Percentiles rank a stretch among this genome's conserved stretches.
phyloP scores from a whole-genome alignment of 306 rosid genomes.

The Cicer bijugum region DNA sequence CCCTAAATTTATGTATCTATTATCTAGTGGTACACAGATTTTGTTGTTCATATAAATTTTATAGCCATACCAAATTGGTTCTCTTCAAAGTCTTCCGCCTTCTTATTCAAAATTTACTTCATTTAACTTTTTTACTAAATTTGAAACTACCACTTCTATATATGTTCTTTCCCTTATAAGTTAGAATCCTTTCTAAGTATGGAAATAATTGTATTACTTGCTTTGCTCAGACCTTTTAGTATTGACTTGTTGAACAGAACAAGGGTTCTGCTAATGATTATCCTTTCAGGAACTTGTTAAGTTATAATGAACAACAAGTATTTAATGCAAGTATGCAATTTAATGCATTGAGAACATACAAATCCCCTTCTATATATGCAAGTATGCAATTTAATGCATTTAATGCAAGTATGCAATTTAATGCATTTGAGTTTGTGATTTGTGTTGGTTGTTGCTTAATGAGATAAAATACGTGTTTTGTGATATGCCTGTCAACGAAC shows the following conservation, averaged over 20 bases:
- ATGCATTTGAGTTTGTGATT: too few relatives aligned
- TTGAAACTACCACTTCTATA: constrained; percentile 35
- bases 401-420: too few relatives aligned
- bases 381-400: too few relatives aligned
- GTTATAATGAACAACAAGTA: not conserved
- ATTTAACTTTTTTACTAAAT: not conserved
- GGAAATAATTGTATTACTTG: constrained; percentile 17
- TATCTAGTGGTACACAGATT: not conserved
- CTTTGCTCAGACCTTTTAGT: constrained; percentile 33
- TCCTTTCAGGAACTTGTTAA: not conserved
- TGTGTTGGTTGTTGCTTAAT: too few relatives aligned
- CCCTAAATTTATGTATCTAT: not conserved
- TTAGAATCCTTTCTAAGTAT: constrained; percentile 14
- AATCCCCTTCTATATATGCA: too few relatives aligned
- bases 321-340: constrained; percentile 11
- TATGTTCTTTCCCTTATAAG: constrained; percentile 3
- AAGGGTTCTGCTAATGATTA: constrained; percentile 14
- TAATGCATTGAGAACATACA: constrained; percentile 12
- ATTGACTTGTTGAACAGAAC: constrained; percentile 6
- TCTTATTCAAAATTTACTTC: constrained; percentile 8
- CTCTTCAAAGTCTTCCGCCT: constrained; percentile 11
- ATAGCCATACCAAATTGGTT: constrained; percentile 9
- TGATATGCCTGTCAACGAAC: too few relatives aligned
- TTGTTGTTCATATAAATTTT: not conserved
- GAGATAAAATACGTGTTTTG: too few relatives aligned